phyloP scores from a whole-genome alignment of 192 early-diverging fungal genomes.

The Funneliformis mosseae region DNA sequence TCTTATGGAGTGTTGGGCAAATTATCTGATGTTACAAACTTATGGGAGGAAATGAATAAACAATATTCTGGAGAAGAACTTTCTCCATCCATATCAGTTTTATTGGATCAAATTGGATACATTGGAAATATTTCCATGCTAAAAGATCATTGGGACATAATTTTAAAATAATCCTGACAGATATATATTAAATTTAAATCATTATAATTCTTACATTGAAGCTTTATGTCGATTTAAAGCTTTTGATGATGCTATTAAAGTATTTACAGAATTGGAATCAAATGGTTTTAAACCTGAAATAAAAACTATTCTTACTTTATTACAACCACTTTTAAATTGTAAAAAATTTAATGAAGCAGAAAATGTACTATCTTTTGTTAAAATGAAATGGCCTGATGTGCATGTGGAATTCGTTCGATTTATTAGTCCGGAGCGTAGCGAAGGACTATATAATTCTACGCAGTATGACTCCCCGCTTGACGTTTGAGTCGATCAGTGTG shows the following conservation, averaged over 20 bases:
- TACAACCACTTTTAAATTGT: background rate
- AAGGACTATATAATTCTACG: too few species aligned
- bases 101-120: background rate
- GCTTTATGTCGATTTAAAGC: constrained; percentile 2
- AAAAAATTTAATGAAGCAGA: background rate
- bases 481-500: too few species aligned
- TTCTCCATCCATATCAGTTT: background rate
- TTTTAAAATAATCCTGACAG: background rate
- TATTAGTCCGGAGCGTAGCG: too few species aligned
- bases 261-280: background rate
- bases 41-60: background rate
- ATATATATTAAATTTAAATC: background rate
- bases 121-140: background rate
- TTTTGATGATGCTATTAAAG: background rate
- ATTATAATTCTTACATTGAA: constrained; percentile 10
- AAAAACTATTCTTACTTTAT: background rate
- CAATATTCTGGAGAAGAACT: background rate
- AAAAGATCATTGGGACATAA: background rate
- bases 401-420: background rate
- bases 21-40: background rate
- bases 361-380: background rate
- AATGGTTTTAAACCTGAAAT: background rate
- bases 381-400: background rate
- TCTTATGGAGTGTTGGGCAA: background rate
- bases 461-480: too few species aligned